Evolutionary conservation across 176 grass and related monocot species (phyloP).

Genomic region (Saccharum officinarum): DNA sequence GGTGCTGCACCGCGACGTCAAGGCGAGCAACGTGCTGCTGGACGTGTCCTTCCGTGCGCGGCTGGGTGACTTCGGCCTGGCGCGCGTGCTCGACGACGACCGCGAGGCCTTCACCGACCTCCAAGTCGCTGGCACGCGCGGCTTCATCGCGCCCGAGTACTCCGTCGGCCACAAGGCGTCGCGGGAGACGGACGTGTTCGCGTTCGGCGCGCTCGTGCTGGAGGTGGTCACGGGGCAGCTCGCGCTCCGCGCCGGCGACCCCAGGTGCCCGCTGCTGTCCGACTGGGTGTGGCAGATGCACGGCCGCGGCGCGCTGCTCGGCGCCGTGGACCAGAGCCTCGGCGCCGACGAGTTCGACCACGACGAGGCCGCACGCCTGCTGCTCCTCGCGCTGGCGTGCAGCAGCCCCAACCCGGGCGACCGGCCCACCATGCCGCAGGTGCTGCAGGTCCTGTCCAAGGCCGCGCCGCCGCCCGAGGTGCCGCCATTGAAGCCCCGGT

Average conservation of each 20-base stretch:
- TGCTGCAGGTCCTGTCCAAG: constrained; percentile 52
- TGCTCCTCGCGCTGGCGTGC: constrained; percentile 60
- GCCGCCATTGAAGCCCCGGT: constrained; percentile 33
- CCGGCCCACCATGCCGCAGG: constrained; percentile 40
- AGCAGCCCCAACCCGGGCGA: constrained; percentile 47
- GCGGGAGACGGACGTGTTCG: constrained; percentile 51
- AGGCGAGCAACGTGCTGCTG: constrained; percentile 65
- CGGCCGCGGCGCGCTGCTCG: constrained; percentile 43
- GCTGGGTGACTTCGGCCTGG: constrained; percentile 82
- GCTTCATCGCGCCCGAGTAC: constrained; percentile 76
- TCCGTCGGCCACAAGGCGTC: constrained; percentile 40
- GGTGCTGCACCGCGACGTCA: constrained; percentile 80
- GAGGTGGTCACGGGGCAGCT: constrained; percentile 47
- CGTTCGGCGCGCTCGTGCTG: constrained; percentile 60
- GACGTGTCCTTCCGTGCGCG: constrained; percentile 54
- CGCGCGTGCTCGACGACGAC: constrained; percentile 47
- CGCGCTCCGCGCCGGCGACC: constrained; percentile 21
- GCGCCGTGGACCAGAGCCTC: constrained; percentile 44
- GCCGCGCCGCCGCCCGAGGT: constrained; percentile 40
- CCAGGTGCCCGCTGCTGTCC: constrained; percentile 24
- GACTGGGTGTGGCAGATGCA: constrained; percentile 68
- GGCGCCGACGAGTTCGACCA: constrained; percentile 24
- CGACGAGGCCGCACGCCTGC: constrained; percentile 37
- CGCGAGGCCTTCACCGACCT: constrained; percentile 45
- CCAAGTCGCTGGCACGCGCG: constrained; percentile 52